These are phyloP conservation scores for Epichloe uncinata DNA, from an alignment of 2,329 filamentous ascomycete genomes.

Conservation along the genomic window DNA sequence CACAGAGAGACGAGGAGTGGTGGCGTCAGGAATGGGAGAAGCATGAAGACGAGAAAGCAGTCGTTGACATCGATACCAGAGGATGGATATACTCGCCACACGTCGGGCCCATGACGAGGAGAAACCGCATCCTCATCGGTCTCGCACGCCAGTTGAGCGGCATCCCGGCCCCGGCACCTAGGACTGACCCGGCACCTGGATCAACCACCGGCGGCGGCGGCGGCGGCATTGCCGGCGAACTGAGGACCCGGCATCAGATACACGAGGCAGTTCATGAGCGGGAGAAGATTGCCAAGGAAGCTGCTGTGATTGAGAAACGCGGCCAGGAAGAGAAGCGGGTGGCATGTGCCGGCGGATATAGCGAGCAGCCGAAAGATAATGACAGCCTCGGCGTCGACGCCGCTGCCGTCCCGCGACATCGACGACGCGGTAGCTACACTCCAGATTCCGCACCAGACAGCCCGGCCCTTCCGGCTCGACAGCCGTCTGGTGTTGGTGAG, in stretches of 20 bases:
- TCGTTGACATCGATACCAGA: conserved; percentile 88
- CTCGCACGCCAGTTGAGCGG: conserved; percentile 80
- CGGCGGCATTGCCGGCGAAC: conserved; percentile 6
- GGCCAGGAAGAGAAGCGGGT: conserved; percentile 59
- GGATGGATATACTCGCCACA: conserved; percentile 92
- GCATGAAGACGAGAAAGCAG: conserved; percentile 66
- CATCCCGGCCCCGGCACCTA: conserved; percentile 61
- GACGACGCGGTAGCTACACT: conserved; percentile 21
- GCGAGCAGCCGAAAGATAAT: conserved; percentile 44
- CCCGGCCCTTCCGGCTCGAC: conserved; percentile 26
- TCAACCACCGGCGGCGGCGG: neutral
- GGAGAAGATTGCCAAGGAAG: conserved; percentile 60
- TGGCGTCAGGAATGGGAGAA: conserved; percentile 69
- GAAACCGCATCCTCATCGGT: conserved; percentile 76
- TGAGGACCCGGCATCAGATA: conserved; percentile 14
- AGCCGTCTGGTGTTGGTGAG: conserved; percentile 30
- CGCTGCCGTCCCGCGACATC: conserved; percentile 14
- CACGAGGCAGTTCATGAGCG: conserved; percentile 39
- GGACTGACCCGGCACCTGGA: conserved; percentile 20
- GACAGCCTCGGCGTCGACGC: conserved; percentile 17
- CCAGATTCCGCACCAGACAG: conserved; percentile 30
- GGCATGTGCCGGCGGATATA: conserved; percentile 61
- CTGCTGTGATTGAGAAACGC: conserved; percentile 58
- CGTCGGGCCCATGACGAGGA: conserved; percentile 69
- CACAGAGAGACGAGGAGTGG: conserved; percentile 53